Percentiles rank a stretch among this genome's conserved stretches.
These are phyloP conservation scores for Bipolaris bicolor DNA, from an alignment of 2,329 filamentous ascomycete genomes.

Conservation along the genomic window DNA sequence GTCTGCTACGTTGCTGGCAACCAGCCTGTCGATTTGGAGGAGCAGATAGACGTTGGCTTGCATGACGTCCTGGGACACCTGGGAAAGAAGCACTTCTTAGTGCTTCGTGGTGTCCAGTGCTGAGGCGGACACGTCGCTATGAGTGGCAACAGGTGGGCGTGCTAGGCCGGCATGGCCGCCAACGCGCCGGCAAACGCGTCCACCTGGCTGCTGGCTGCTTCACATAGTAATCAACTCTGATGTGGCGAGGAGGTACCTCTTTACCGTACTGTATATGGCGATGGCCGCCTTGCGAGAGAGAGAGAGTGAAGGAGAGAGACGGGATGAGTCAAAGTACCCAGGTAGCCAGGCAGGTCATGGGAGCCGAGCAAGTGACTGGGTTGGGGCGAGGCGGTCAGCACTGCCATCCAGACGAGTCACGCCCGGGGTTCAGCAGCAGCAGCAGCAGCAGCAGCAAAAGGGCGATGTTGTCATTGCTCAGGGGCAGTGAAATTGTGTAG, in stretches of 20 bases:
- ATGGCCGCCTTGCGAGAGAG: background rate
- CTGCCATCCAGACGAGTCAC: slow-evolving; percentile 41
- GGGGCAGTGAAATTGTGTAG: slow-evolving; percentile 7
- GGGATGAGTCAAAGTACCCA: slow-evolving; percentile 26
- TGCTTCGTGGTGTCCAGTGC: background rate
- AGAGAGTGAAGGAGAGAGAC: slow-evolving; percentile 24
- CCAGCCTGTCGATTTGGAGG: background rate
- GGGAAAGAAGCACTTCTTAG: background rate
- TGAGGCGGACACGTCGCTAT: slow-evolving; percentile 3
- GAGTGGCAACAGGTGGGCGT: slow-evolving; percentile 1
- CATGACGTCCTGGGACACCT: background rate
- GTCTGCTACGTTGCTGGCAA: background rate
- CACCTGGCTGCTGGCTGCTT: background rate
- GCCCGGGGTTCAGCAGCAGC: slow-evolving; percentile 2
- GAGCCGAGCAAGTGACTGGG: slow-evolving; percentile 38
- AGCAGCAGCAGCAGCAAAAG: slow-evolving; percentile 19
- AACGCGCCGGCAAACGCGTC: slow-evolving; percentile 11
- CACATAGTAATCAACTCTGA: background rate
- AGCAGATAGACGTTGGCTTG: background rate
- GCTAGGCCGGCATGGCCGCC: background rate
- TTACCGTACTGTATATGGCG: background rate
- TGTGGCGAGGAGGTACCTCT: background rate
- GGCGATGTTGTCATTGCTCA: slow-evolving; percentile 29
- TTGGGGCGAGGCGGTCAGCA: slow-evolving; percentile 33
- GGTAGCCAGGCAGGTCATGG: slow-evolving; percentile 35